Evolutionary conservation across 352 stramenopile species (phyloP).

Genomic region (Globisporangium okanoganense): DNA sequence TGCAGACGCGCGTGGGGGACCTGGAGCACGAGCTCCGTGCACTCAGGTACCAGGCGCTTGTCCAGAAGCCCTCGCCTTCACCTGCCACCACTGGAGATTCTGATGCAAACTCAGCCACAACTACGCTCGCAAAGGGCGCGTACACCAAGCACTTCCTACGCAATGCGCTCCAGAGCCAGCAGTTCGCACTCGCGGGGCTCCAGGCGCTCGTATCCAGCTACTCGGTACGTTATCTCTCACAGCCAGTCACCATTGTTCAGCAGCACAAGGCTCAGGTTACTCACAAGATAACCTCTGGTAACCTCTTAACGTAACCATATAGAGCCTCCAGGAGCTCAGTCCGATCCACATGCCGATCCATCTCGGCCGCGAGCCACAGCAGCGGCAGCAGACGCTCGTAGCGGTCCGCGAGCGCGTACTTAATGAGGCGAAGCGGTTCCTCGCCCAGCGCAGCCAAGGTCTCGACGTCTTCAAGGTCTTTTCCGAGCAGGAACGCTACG

Average conservation of each 20-base stretch:
- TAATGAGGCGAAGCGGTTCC: slow-evolving; percentile 20
- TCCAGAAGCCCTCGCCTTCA: background rate
- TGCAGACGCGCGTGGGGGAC: slow-evolving; percentile 4
- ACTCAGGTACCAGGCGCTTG: slow-evolving; percentile 12
- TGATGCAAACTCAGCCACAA: background rate
- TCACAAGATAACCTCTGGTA: too few species aligned
- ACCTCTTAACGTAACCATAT: background rate
- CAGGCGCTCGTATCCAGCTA: slow-evolving; percentile 11
- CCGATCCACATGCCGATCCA: slow-evolving; percentile 34
- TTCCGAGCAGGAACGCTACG: slow-evolving; percentile 31
- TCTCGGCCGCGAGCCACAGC: slow-evolving; percentile 17
- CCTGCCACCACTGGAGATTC: background rate
- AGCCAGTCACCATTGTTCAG: background rate
- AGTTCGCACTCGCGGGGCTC: slow-evolving; percentile 7
- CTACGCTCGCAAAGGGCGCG: slow-evolving; percentile 1
- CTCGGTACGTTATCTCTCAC: background rate
- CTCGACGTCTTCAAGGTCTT: slow-evolving; percentile 27
- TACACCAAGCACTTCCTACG: slow-evolving; percentile 1
- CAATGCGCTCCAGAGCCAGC: slow-evolving; percentile 10
- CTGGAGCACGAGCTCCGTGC: slow-evolving; percentile 11
- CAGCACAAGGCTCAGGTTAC: background rate
- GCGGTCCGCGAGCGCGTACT: slow-evolving; percentile 21
- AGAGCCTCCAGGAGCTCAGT: slow-evolving; percentile 30
- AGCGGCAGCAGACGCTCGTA: slow-evolving; percentile 25
- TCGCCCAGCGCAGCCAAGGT: slow-evolving; percentile 24